Conservation (phyloP, 2,329 filamentous ascomycete species). For the Arthroderma sp. region DNA sequence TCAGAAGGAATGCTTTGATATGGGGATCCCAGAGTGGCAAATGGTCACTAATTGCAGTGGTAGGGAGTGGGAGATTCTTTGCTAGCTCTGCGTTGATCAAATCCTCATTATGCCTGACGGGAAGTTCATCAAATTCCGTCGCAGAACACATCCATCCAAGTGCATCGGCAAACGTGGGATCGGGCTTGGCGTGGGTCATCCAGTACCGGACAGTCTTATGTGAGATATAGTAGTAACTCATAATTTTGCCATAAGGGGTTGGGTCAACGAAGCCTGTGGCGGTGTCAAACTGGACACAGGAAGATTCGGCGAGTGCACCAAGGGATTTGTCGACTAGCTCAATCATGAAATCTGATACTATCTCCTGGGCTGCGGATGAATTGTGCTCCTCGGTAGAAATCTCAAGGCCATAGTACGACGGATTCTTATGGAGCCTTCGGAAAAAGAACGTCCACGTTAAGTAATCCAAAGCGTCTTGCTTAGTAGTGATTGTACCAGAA, state of each 20-base stretch:
- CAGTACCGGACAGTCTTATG: constrained; percentile 89
- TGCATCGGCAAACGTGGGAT: constrained; percentile 67
- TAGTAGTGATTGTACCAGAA: constrained; percentile 80
- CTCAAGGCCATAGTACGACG: constrained; percentile 91
- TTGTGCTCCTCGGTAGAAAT: constrained; percentile 89
- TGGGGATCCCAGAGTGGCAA: constrained; percentile 98
- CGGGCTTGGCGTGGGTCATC: constrained; percentile 59
- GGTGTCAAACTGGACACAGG: constrained; percentile 68
- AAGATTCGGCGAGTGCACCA: constrained; percentile 66
- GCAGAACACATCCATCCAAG: constrained; percentile 88
- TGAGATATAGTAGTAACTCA: constrained; percentile 98
- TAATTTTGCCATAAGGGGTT: constrained; percentile 90
- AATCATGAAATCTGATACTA: constrained; percentile 91
- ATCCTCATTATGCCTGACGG: constrained; percentile 96
- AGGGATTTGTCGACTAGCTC: constrained; percentile 81
- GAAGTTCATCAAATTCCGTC: constrained; percentile 92
- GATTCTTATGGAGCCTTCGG: constrained; percentile 91
- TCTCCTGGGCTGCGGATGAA: constrained; percentile 67
- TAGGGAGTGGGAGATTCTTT: constrained; percentile 61
- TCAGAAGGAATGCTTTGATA: constrained; percentile 84
- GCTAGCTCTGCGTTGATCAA: constrained; percentile 88
- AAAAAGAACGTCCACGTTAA: constrained; percentile 99
- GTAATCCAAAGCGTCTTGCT: constrained; percentile 95
- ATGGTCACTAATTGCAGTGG: constrained; percentile 43
- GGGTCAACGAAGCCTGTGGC: constrained; percentile 75